Evolutionary conservation across 805 yeast genomes (phyloP), one percentile per base, ranked within the genome.

Genomic region (Barnettozyma populi): DNA sequence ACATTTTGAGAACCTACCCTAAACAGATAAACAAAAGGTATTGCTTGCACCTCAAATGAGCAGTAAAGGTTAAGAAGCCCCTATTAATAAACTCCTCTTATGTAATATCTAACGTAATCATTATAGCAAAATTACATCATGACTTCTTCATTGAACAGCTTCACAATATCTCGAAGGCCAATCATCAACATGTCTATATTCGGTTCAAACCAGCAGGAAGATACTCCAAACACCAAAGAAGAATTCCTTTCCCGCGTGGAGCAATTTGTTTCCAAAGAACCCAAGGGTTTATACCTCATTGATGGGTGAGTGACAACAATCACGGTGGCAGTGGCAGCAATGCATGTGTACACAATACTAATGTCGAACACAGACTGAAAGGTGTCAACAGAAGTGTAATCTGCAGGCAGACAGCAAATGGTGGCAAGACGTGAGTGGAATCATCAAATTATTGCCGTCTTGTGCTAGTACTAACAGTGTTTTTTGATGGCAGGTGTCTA

Each of bases 371-470:
- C 32, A 60, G 63, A 5, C 32, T 49, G 4, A 59, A 56, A 35
- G 49, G 45, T 1, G 20, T 47, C 3, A 23, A 36, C 0, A 56
- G 67, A 50, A 72, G 78, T 53, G 69, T 73, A 34, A 74, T 75
- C 35, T 75, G 80, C 57, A 73, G 78, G 51, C 61, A 58, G 51
- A 71, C 69, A 51, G 68, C 58, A 10, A 53, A 57, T 31, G 76
- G 76, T 8, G 76, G 77, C 24, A 72, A 74, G 52, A 58, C 62
- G 62, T 60, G 42, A 52, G 64, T 57, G 7, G 2, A 7, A n/a
- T 16, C 6, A n/a, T 20, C 18, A 9, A 14, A 5, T 7, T 9
- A 9, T 29, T 29, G 14, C 5, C n/a, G 20, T 37, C 18, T 13
- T 11, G 27, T n/a, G 27, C 5, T 9, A 4, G n/a, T 7, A 3